Evolutionary conservation across 352 stramenopile species (phyloP).

Genomic region (Pythium inflatum): DNA sequence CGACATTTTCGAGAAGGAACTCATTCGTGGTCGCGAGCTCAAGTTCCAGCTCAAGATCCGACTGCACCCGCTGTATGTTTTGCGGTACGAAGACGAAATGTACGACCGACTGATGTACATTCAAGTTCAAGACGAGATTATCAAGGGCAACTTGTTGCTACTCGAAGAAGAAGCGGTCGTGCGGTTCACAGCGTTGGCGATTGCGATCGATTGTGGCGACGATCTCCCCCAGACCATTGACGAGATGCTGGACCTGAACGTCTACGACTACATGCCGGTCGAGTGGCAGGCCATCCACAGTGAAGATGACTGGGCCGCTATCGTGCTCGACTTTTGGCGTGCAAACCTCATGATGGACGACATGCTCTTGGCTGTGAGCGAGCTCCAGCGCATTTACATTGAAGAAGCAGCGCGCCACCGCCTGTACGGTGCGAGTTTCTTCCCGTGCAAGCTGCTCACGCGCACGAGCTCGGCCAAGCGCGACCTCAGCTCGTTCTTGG

Average conservation of each 20-base stretch:
- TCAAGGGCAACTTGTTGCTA: slow-evolving; percentile 86
- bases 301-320: slow-evolving; percentile 82
- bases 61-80: slow-evolving; percentile 76
- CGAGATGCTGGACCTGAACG: slow-evolving; percentile 66
- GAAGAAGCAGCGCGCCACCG: slow-evolving; percentile 80
- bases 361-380: slow-evolving; percentile 36
- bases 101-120: slow-evolving; percentile 87
- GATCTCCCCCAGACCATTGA: slow-evolving; percentile 55
- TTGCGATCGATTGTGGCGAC: slow-evolving; percentile 82
- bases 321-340: slow-evolving; percentile 65
- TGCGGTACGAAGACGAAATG: slow-evolving; percentile 86
- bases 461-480: slow-evolving; percentile 26
- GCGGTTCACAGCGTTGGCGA: slow-evolving; percentile 73
- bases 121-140: slow-evolving; percentile 93
- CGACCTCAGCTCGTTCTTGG: slow-evolving; percentile 32
- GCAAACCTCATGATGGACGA: slow-evolving; percentile 57
- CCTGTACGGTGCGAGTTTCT: slow-evolving; percentile 89
- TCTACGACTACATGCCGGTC: slow-evolving; percentile 87
- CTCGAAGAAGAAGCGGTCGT: slow-evolving; percentile 78
- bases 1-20: slow-evolving; percentile 91
- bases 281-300: slow-evolving; percentile 72
- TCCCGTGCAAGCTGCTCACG: slow-evolving; percentile 75
- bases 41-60: slow-evolving; percentile 95
- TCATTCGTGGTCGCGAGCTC: slow-evolving; percentile 88
- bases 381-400: slow-evolving; percentile 86